phyloP scores from a whole-genome alignment of 495 filamentous ascomycete genomes.

The Trichocladium antarcticum region DNA sequence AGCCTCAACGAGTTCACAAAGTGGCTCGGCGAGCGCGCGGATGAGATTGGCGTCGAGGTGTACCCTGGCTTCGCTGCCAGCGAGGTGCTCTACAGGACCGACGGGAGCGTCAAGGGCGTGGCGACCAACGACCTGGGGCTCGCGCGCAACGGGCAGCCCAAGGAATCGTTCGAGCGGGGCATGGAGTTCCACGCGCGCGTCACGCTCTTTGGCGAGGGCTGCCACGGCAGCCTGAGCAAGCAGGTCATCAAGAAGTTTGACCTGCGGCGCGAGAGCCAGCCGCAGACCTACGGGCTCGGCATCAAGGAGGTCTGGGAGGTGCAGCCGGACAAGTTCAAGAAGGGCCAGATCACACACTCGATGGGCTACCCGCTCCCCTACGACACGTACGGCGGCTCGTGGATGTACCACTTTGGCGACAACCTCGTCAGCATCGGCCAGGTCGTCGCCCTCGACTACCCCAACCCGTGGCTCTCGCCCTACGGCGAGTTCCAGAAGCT shows the following conservation, averaged over 20 bases:
- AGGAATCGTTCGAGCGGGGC: slow-evolving; percentile 84
- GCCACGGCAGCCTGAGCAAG: slow-evolving; percentile 92
- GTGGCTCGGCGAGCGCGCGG: slow-evolving; percentile 89
- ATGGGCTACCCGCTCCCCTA: slow-evolving; percentile 85
- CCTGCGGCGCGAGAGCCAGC: slow-evolving; percentile 74
- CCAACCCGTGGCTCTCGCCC: slow-evolving; percentile 91
- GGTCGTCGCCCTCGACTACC: slow-evolving; percentile 90
- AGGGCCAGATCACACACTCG: slow-evolving; percentile 77
- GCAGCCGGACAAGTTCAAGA: slow-evolving; percentile 79
- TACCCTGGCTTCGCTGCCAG: slow-evolving; percentile 93
- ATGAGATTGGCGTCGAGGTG: slow-evolving; percentile 96
- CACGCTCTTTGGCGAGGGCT: slow-evolving; percentile 92
- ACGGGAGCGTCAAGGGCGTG: slow-evolving; percentile 86
- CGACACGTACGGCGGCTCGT: slow-evolving; percentile 91
- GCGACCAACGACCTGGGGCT: slow-evolving; percentile 93
- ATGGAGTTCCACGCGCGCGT: slow-evolving; percentile 97
- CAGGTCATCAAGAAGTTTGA: slow-evolving; percentile 93
- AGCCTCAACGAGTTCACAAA: slow-evolving; percentile 88
- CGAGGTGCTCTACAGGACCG: slow-evolving; percentile 76
- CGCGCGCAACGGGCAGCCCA: slow-evolving; percentile 67
- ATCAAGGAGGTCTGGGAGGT: slow-evolving; percentile 98
- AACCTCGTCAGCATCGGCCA: slow-evolving; percentile 91
- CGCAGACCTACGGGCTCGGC: slow-evolving; percentile 89
- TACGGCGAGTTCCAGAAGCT: slow-evolving; percentile 97
- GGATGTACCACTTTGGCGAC: slow-evolving; percentile 98